A percentile compares a stretch with the other conserved stretches of the same genome.
Evolutionary conservation across 768 basidiomycete genomes (phyloP).

Genomic region (Podaxis sp.): DNA sequence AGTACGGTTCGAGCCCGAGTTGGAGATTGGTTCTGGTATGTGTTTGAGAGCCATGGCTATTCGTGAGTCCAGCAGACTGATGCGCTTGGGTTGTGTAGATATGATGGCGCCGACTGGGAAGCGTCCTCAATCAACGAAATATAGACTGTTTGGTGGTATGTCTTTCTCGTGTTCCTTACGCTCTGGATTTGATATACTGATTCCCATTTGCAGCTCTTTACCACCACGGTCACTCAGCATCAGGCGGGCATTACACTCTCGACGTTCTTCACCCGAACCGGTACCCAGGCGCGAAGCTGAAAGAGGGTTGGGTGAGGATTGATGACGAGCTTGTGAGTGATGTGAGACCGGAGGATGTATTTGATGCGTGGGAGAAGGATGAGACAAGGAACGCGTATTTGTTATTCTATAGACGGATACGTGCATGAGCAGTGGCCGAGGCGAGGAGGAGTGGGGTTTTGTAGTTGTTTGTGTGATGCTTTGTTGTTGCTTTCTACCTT

Average conservation of each 20-base stretch:
- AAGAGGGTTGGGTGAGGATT: conserved; percentile 86
- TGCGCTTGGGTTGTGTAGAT: conserved; percentile 34
- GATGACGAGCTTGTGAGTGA: conserved; percentile 89
- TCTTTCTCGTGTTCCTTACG: conserved; percentile 4
- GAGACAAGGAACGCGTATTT: conserved; percentile 75
- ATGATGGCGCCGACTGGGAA: conserved; percentile 55
- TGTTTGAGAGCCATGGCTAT: background rate
- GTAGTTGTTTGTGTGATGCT: background rate
- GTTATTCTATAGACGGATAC: conserved; percentile 75
- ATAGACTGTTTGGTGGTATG: conserved; percentile 84
- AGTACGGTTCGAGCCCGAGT: conserved; percentile 70
- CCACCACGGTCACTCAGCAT: conserved; percentile 89
- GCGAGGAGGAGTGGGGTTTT: background rate
- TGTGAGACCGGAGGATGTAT: conserved; percentile 72
- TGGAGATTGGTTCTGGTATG: conserved; percentile 73
- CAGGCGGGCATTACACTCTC: conserved; percentile 94
- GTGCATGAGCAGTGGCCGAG: background rate
- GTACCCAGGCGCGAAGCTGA: conserved; percentile 42
- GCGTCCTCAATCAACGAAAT: conserved; percentile 47
- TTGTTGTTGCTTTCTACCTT: background rate
- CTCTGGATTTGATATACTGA: background rate
- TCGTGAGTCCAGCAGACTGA: background rate
- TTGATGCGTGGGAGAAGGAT: conserved; percentile 53
- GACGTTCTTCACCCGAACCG: conserved; percentile 79
- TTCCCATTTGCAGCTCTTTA: conserved; percentile 61